Percentiles rank a stretch among this genome's conserved stretches.
Conservation (phyloP, 331 rosid species). For the Saraca asoca region DNA sequence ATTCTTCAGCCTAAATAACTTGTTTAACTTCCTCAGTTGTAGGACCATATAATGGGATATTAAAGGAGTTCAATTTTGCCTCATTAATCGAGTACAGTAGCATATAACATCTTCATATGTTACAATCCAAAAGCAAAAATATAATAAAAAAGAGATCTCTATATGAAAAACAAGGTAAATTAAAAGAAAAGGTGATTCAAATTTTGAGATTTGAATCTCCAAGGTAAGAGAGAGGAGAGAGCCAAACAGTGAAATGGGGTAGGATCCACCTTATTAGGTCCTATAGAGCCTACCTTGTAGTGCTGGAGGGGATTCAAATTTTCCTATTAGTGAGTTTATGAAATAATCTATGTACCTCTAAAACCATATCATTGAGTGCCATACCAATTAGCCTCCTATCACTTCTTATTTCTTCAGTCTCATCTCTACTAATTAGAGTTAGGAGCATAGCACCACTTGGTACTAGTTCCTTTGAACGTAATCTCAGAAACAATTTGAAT, state of each 20-base stretch:
- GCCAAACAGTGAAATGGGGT: no score
- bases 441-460: constrained; percentile 33
- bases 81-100: constrained; percentile 35
- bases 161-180: no score
- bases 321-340: no score
- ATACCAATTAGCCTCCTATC: constrained; percentile 29
- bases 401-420: neutral
- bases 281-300: no score
- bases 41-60: constrained; percentile 44
- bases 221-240: no score
- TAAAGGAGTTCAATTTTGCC: constrained; percentile 37
- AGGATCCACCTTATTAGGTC: no score
- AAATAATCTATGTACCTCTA: neutral
- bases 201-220: no score
- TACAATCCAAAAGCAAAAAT: no score
- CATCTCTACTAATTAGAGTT: constrained; percentile 23
- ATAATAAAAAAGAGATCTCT: no score
- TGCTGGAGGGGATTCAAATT: no score
- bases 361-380: constrained; percentile 42
- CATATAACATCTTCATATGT: neutral
- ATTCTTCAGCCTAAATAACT: constrained; percentile 48
- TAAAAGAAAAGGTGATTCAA: no score
- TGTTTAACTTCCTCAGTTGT: constrained; percentile 35
- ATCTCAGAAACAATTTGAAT: constrained; percentile 27
- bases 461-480: constrained; percentile 24